phyloP scores from a whole-genome alignment of 176 grass and related monocot species.

The Oryza glaberrima region DNA sequence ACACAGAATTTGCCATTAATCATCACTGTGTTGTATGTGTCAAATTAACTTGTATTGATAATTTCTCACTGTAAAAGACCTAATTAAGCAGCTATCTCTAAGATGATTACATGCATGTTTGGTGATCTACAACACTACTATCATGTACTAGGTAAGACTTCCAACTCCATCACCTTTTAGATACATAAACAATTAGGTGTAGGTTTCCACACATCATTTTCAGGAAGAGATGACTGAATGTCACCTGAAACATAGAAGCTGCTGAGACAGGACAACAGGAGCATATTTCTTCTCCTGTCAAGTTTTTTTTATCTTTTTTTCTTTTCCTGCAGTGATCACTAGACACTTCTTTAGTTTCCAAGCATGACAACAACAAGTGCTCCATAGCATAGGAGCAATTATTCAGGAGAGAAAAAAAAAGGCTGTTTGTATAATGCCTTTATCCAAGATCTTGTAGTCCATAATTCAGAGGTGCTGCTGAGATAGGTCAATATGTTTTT shows the following conservation, averaged over 20 bases:
- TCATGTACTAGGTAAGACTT: not conserved
- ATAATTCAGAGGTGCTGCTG: not conserved
- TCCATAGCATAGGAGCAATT: no score
- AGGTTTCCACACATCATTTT: not conserved
- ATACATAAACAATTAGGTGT: not conserved
- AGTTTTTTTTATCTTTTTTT: conserved; percentile 34
- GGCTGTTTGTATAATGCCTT: no score
- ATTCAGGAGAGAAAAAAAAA: no score
- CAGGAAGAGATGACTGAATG: not conserved
- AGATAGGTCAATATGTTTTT: not conserved
- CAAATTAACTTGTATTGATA: conserved; percentile 12
- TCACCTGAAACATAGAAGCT: conserved; percentile 12
- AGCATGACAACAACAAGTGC: no score
- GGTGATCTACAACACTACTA: conserved; percentile 27
- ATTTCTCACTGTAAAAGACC: not conserved
- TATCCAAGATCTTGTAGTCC: not conserved
- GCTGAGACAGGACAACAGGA: not conserved
- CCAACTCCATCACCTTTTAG: not conserved
- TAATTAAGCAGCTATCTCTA: not conserved
- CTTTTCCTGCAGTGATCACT: conserved; percentile 47
- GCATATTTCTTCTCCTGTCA: conserved; percentile 33
- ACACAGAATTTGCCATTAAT: not conserved
- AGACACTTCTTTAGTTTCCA: conserved; percentile 41
- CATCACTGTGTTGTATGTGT: conserved; percentile 13
- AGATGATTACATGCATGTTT: not conserved